These are phyloP conservation scores for Naganishia kalamii DNA, from an alignment of 768 basidiomycete genomes.

Conservation along the genomic window DNA sequence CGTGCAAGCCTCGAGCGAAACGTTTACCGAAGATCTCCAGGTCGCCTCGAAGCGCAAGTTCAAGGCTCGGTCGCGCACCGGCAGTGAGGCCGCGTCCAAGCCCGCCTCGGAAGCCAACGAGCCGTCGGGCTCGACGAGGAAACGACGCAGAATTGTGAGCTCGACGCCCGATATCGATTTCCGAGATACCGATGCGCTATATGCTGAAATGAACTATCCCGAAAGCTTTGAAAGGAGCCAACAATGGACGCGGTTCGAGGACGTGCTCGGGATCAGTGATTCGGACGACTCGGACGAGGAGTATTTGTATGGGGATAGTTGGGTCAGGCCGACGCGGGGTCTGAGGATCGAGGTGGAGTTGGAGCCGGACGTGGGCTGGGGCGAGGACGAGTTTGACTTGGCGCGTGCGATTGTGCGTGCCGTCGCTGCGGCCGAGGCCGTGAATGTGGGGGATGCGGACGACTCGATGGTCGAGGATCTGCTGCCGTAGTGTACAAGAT, in stretches of 20 bases:
- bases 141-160: conserved; percentile 15
- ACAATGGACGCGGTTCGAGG: neutral
- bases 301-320: neutral
- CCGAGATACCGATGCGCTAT: neutral
- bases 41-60: neutral
- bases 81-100: neutral
- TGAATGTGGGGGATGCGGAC: neutral
- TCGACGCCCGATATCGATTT: conserved; percentile 7
- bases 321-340: neutral
- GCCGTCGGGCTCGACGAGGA: neutral
- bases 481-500: neutral
- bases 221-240: conserved; percentile 16
- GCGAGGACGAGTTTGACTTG: neutral
- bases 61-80: conserved; percentile 2
- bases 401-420: neutral
- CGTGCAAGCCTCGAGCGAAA: neutral
- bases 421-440: neutral
- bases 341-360: neutral
- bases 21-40: neutral
- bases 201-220: conserved; percentile 16
- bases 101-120: neutral
- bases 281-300: neutral
- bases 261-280: conserved; percentile 1
- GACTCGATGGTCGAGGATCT: neutral
- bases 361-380: neutral